Evolutionary conservation across 192 early-diverging fungal species (phyloP).

Genomic region (Radiomyces spectabilis): DNA sequence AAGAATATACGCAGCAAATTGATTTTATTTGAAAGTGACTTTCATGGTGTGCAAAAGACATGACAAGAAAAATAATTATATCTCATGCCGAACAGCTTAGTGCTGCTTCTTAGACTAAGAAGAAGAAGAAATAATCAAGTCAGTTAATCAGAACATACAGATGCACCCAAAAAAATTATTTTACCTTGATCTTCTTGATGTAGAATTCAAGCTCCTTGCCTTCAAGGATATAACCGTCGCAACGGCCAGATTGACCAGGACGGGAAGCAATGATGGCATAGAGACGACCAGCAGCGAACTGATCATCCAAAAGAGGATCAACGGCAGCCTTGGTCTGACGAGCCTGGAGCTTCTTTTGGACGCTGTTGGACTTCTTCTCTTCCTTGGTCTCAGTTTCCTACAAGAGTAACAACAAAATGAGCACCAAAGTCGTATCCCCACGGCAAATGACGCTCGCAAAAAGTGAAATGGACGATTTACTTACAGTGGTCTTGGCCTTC

Average conservation of each 20-base stretch:
- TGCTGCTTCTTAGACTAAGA: slow-evolving; percentile 26
- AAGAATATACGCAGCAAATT: no score
- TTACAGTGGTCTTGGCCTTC: slow-evolving; percentile 43
- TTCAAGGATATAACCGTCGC: slow-evolving; percentile 98
- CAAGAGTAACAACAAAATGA: not conserved
- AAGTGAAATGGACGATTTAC: no score
- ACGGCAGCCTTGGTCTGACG: slow-evolving; percentile 82
- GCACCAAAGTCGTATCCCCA: not conserved
- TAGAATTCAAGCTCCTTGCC: slow-evolving; percentile 99
- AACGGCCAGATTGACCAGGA: slow-evolving; percentile 96
- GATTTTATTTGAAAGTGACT: not conserved
- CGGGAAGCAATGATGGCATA: slow-evolving; percentile 92
- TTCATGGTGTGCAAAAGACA: not conserved
- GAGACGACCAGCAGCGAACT: slow-evolving; percentile 91
- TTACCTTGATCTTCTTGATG: slow-evolving; percentile 76
- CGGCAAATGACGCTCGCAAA: not conserved
- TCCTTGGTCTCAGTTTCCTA: slow-evolving; percentile 45
- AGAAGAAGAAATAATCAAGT: not conserved
- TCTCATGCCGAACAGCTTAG: no score
- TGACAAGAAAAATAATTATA: not conserved
- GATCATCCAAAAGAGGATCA: slow-evolving; percentile 83
- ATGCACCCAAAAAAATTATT: slow-evolving; percentile 18
- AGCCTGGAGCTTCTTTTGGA: slow-evolving; percentile 78
- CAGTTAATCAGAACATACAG: not conserved
- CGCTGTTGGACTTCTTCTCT: slow-evolving; percentile 88